Base-by-base conservation (phyloP, 2,329 filamentous ascomycete species). In the Metarhizium sp. region DNA sequence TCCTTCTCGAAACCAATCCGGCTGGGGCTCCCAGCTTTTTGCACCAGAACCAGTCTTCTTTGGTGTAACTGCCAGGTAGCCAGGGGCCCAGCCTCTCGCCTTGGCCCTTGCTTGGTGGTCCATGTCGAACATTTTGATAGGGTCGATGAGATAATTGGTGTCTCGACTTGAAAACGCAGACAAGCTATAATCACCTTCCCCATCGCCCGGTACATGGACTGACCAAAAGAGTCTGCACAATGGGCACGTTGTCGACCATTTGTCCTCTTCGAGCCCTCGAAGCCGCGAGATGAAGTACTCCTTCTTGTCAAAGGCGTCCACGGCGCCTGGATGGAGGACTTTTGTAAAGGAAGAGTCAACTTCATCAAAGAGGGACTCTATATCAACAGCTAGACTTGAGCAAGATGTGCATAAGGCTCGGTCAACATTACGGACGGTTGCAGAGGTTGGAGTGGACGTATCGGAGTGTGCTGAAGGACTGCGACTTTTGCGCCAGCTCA, bases 401-500 rank as follows among this genome's bases (percentile, higher is more conserved):
- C 68, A 71, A 2, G 62, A 57, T 13, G 57, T 56, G 54, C 68
- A 71, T 25, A 71, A 59, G 11, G 64, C 62, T 2, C 66, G 65
- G 29, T 71, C 68, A 14, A 52, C 29, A 46, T 61, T 67, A 59
- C 64, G 29, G 61, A 66, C 42, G 60, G 60, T 43, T 36, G 58
- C 54, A 29, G 58, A 60, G 7, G 57, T n/a, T 7, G 59, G 55
- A 3, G 59, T 50, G 1, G 59, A 61, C 49, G 55, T 56, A 47
- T 70, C 68, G 3, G 68, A 71, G 58, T 69, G 64, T 3, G 66
- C 65, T 34, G 68, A 71, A 4, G 67, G 66, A 38, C 67, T 70
- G 42, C 68, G 68, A 53, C 68, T 71, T 58, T 63, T 68, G 47
- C 68, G 67, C 62, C 68, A 67, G 54, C 68, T 71, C 42, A 71